Base-by-base conservation (phyloP, 2,329 filamentous ascomycete genomes). In the Aspergillus flavus region DNA sequence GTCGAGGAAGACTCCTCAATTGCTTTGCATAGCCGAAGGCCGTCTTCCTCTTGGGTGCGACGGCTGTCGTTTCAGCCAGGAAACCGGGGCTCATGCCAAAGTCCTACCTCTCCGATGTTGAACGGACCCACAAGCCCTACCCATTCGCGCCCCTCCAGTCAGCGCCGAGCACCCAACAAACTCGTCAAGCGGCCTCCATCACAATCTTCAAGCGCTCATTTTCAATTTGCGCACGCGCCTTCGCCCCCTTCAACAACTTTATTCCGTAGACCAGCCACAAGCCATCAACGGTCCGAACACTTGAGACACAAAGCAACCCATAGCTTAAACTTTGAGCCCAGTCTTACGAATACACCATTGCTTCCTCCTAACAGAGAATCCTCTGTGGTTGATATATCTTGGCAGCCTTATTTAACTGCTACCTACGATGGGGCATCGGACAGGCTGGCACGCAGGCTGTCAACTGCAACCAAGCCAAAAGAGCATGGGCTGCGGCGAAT, bases 171-270 rank as follows among this genome's bases (percentile, higher is more conserved):
- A 28, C 84, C 84, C 28, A 89, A 89, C 76, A 89, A 87, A 75
- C 80, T 89, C 10, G 84, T 89, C 59, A 90, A 89, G 76, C 83
- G 87, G 48, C 82, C 85, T 6, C 81, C 83, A 23, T 89, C 87
- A 12, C 78, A 86, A 57, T 82, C 81, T 67, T 78, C 79, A 50
- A 73, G 83, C 57, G 76, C 74, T 59, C 75, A 80, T 63, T 73
- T 80, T 14, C 72, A 78, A 14, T 68, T 72, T 55, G 55, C 67
- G 19, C 69, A 67, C 34, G 61, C 65, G 19, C 73, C 75, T 10
- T 72, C 70, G 28, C 70, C 80, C 39, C 78, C 76, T 26, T 79
- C 81, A 36, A 77, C 79, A 61, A 75, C 83, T n/a, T 80, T 81
- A 28, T 79, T 88, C 61, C 83, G 84, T 61, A 81, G 87, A 63